These are phyloP conservation scores for Cercospora zeae-maydis DNA, from an alignment of 2,329 filamentous ascomycete species.

Conservation along the genomic window DNA sequence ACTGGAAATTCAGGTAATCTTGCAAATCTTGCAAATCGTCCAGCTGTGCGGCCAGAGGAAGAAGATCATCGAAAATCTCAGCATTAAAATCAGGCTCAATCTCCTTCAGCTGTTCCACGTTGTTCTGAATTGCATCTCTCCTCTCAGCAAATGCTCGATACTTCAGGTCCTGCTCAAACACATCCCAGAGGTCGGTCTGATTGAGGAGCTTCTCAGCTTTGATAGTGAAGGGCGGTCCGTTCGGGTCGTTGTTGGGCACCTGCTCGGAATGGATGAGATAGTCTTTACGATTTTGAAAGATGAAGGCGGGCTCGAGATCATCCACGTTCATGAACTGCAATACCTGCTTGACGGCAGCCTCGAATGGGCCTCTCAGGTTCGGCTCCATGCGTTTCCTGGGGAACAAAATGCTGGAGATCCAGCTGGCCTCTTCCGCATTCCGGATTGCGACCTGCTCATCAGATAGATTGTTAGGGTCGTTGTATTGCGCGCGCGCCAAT, in stretches of 20 bases:
- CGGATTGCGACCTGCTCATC: slow-evolving; percentile 64
- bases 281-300: slow-evolving; percentile 97
- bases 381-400: slow-evolving; percentile 71
- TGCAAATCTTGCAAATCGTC: slow-evolving; percentile 96
- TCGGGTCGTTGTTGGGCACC: slow-evolving; percentile 62
- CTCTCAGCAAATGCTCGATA: slow-evolving; percentile 92
- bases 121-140: slow-evolving; percentile 74
- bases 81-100: slow-evolving; percentile 61
- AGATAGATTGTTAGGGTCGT: slow-evolving; percentile 67
- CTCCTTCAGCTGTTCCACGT: slow-evolving; percentile 70
- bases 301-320: slow-evolving; percentile 92
- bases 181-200: slow-evolving; percentile 91
- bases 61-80: slow-evolving; percentile 73
- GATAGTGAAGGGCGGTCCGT: slow-evolving; percentile 69
- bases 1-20: slow-evolving; percentile 94
- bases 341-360: slow-evolving; percentile 83
- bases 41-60: slow-evolving; percentile 75
- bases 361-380: slow-evolving; percentile 77
- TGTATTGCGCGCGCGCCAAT: slow-evolving; percentile 83
- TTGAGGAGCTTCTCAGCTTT: slow-evolving; percentile 82
- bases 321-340: slow-evolving; percentile 93
- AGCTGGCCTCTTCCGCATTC: slow-evolving; percentile 78
- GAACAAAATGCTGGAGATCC: slow-evolving; percentile 88
- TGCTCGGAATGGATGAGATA: slow-evolving; percentile 90
- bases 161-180: slow-evolving; percentile 91